Conservation (phyloP, 106 monocot species). For the Apostasia ramifera region DNA sequence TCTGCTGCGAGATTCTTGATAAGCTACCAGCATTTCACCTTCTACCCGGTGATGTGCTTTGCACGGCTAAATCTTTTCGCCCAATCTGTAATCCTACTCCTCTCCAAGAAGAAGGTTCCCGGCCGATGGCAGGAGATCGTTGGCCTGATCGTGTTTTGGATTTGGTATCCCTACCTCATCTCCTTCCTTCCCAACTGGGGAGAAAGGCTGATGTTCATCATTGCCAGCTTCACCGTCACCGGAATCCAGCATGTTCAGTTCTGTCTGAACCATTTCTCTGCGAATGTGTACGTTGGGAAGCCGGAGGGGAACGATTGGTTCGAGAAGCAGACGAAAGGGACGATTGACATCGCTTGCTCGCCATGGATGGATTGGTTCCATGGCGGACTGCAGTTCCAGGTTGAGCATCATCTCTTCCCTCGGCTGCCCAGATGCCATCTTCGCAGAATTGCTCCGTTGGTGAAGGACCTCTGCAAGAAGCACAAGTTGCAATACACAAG, state of each 20-base stretch:
- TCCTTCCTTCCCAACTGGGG: slow-evolving; percentile 41
- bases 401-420: slow-evolving; percentile 56
- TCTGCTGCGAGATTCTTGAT: slow-evolving; percentile 31
- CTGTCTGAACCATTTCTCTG: slow-evolving; percentile 42
- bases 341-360: slow-evolving; percentile 40
- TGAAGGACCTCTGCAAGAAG: slow-evolving; percentile 40
- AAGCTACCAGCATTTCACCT: slow-evolving; percentile 63
- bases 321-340: slow-evolving; percentile 61
- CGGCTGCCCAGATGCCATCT: slow-evolving; percentile 38
- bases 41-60: slow-evolving; percentile 55
- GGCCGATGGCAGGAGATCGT: slow-evolving; percentile 36
- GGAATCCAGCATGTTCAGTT: slow-evolving; percentile 60
- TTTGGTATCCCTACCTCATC: slow-evolving; percentile 44
- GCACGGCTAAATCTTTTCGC: slow-evolving; percentile 45
- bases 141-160: slow-evolving; percentile 33
- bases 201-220: slow-evolving; percentile 35
- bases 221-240: slow-evolving; percentile 34
- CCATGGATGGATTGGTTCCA: slow-evolving; percentile 77
- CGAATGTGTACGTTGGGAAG: slow-evolving; percentile 28
- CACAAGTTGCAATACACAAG: slow-evolving; percentile 29
- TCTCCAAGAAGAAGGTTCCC: slow-evolving; percentile 34
- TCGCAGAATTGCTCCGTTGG: slow-evolving; percentile 27
- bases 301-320: slow-evolving; percentile 49
- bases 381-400: slow-evolving; percentile 58
- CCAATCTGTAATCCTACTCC: slow-evolving; percentile 31